Evolutionary conservation across 2,329 filamentous ascomycete species (phyloP).

Genomic region (Diaporthe sp.): DNA sequence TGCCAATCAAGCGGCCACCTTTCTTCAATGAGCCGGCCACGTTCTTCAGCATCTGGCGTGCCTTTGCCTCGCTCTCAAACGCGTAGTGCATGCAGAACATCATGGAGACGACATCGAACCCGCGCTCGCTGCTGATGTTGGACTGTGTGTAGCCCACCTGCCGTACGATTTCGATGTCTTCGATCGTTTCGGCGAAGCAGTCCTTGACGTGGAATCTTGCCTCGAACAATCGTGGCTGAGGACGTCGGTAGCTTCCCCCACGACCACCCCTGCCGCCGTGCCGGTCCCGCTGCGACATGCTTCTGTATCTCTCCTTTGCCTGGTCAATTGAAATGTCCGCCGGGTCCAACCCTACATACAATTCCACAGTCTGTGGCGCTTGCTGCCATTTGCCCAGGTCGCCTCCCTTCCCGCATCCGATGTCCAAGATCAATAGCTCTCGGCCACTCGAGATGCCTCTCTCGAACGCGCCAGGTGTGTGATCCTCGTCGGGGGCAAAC

Average conservation of each 20-base stretch:
- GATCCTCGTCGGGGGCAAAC: constrained; percentile 87
- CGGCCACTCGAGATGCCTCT: constrained; percentile 65
- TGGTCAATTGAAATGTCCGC: constrained; percentile 94
- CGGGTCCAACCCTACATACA: constrained; percentile 95
- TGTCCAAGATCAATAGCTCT: constrained; percentile 86
- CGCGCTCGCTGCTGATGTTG: constrained; percentile 78
- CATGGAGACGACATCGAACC: constrained; percentile 97
- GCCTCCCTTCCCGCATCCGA: constrained; percentile 97
- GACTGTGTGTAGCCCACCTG: constrained; percentile 90
- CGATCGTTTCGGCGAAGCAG: constrained; percentile 89
- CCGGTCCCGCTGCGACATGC: constrained; percentile 75
- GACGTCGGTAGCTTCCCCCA: constrained; percentile 62
- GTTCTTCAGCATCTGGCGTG: constrained; percentile 92
- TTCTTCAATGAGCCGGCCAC: constrained; percentile 93
- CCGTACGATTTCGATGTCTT: constrained; percentile 83
- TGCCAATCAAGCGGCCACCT: constrained; percentile 93
- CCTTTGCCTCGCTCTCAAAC: constrained; percentile 92
- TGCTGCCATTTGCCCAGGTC: constrained; percentile 97
- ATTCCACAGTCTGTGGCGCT: constrained; percentile 88
- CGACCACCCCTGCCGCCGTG: constrained; percentile 62
- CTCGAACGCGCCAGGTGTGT: constrained; percentile 72
- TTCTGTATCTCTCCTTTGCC: constrained; percentile 84
- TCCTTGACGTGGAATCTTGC: constrained; percentile 92
- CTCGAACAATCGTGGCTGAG: constrained; percentile 77
- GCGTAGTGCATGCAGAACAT: constrained; percentile 99